Evolutionary conservation across 768 basidiomycete species (phyloP).

Genomic region (Coprinopsis sp.): DNA sequence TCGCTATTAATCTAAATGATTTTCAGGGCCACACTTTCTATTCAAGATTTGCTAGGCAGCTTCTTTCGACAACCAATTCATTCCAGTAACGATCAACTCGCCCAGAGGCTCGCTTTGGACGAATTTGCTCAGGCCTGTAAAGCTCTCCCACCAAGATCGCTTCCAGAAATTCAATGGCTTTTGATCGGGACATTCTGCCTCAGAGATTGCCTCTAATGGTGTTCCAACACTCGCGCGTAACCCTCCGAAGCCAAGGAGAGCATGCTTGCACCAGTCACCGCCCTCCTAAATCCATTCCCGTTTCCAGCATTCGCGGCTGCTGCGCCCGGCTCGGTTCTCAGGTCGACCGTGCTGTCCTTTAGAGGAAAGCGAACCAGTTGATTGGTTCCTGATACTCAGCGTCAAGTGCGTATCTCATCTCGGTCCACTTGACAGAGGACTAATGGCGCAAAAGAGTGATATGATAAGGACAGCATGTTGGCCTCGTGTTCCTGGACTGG

Average conservation of each 20-base stretch:
- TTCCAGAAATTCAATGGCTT: neutral
- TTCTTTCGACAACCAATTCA: slow-evolving; percentile 1
- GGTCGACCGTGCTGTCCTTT: neutral
- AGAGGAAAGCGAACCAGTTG: slow-evolving; percentile 1
- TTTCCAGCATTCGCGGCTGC: too few relatives aligned
- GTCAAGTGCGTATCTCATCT: too few relatives aligned
- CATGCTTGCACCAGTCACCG: too few relatives aligned
- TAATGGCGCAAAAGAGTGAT: too few relatives aligned
- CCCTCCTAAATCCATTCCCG: too few relatives aligned
- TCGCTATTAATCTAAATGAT: too few relatives aligned
- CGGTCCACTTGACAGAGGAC: too few relatives aligned
- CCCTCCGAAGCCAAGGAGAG: neutral
- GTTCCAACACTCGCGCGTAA: neutral
- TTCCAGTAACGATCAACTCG: slow-evolving; percentile 3
- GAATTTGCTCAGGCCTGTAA: slow-evolving; percentile 2
- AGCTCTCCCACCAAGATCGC: neutral
- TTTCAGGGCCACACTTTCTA: slow-evolving; percentile 1
- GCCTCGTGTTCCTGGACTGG: too few relatives aligned
- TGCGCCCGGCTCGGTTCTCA: too few relatives aligned
- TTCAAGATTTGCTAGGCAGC: too few relatives aligned
- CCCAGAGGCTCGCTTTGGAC: neutral
- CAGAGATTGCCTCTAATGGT: neutral
- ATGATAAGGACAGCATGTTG: too few relatives aligned
- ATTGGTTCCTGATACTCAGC: neutral
- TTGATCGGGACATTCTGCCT: slow-evolving; percentile 4